Evolutionary conservation across 1,284 basidiomycete genomes (phyloP).

Genomic region (Pterulicium gracile): DNA sequence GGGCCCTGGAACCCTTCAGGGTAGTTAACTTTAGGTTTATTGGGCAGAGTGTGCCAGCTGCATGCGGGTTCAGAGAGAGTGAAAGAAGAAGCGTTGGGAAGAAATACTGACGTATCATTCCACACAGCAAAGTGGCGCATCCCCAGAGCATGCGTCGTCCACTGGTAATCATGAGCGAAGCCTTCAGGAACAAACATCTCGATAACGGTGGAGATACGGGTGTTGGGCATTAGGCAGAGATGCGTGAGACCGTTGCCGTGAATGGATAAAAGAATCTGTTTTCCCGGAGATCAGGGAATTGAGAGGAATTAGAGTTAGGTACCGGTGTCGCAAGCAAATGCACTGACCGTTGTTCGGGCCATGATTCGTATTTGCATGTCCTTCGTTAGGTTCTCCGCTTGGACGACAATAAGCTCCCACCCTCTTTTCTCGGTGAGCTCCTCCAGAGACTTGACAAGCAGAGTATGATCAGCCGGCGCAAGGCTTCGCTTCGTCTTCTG

Average conservation of each 20-base stretch:
- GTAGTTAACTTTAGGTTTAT: slow-evolving; percentile 46
- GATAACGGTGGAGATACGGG: slow-evolving; percentile 57
- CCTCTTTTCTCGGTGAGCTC: slow-evolving; percentile 34
- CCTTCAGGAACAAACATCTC: slow-evolving; percentile 75
- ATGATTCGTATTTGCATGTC: slow-evolving; percentile 60
- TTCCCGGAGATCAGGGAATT: slow-evolving; percentile 1
- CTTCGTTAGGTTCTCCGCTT: slow-evolving; percentile 57
- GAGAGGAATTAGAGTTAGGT: not conserved
- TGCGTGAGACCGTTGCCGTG: slow-evolving; percentile 78
- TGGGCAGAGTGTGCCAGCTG: slow-evolving; percentile 35
- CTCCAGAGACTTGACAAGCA: slow-evolving; percentile 44
- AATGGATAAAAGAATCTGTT: slow-evolving; percentile 64
- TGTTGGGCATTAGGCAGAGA: slow-evolving; percentile 67
- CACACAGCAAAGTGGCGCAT: slow-evolving; percentile 71
- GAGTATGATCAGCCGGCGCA: slow-evolving; percentile 45
- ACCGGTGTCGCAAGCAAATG: not conserved
- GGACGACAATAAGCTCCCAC: slow-evolving; percentile 55
- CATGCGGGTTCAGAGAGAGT: slow-evolving; percentile 3
- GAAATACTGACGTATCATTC: slow-evolving; percentile 52
- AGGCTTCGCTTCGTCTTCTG: slow-evolving; percentile 50
- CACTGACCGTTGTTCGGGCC: slow-evolving; percentile 53
- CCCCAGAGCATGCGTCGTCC: slow-evolving; percentile 59
- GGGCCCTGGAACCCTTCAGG: slow-evolving; percentile 70
- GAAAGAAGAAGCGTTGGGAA: slow-evolving; percentile 1
- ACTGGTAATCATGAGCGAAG: slow-evolving; percentile 76